Evolutionary conservation across 2,329 filamentous ascomycete species (phyloP), one percentile per base, ranked within the genome.

Genomic region (Lasiodiplodia sp.): DNA sequence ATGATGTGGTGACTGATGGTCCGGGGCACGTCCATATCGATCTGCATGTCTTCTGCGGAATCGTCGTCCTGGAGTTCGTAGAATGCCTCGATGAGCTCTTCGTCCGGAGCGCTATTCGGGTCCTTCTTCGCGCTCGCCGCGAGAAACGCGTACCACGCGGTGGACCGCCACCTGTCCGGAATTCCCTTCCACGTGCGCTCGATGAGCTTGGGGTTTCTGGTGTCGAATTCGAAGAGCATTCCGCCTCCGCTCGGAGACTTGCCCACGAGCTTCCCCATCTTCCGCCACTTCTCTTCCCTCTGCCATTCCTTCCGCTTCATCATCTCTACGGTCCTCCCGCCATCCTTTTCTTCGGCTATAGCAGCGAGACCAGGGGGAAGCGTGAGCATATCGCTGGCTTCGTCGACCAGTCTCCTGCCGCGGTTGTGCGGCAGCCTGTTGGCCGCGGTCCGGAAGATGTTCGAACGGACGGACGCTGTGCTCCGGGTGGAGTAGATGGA

Each of bases 121-220:
- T 57, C 49, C 70, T 86, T 87, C 75, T 87, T 90, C 40, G 94
- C 93, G 71, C 92, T 95, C 10, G 91, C 84, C 7, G 89, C 87
- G 34, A 99, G 86, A 77, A 99, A 99, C 4, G 94, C 93, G 82
- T 95, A 95, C 96, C 96, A 99, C 2, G 95, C 96, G 1, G 93
- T 91, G 38, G 91, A 88, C 64, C 96, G 91, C 96, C 96, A 99
- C 71, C 93, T 90, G 80, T 99, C 96, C 0, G 96, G 96, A 71
- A 99, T 97, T 37, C 96, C 96, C 78, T 99, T 99, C 96, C 96
- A 99, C 1, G 94, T 96, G 68, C 96, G 88, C 72, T 94, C 91
- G 69, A 97, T 90, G 53, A 99, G 84, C 79, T 97, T 85, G 6
- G 92, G 86, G 77, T 91, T 92, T 71, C 87, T 89, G 47, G 88